These are phyloP conservation scores for Russula sp. DNA, from an alignment of 768 basidiomycete species.

Conservation along the genomic window DNA sequence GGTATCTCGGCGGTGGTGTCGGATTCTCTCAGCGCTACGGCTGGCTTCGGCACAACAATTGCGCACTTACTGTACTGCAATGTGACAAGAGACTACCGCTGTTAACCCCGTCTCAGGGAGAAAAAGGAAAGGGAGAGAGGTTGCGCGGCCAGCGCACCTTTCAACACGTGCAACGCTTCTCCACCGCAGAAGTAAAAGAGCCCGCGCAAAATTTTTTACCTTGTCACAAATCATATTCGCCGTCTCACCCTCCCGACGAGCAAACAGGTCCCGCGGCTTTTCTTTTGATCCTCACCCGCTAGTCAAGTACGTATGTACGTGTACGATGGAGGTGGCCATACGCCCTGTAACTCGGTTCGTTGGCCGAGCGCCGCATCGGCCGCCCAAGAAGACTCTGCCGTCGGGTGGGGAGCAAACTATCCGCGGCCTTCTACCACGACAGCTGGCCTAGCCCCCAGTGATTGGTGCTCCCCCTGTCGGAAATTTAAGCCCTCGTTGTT, in stretches of 20 bases:
- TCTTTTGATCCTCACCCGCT: constrained; percentile 14
- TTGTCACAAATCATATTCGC: constrained; percentile 9
- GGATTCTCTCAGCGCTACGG: background rate
- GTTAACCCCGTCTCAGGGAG: background rate
- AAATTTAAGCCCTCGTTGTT: background rate
- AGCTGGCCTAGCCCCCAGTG: background rate
- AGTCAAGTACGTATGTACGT: constrained; percentile 1
- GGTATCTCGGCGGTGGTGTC: background rate
- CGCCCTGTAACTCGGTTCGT: background rate
- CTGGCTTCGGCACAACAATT: background rate
- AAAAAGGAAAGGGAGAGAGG: background rate
- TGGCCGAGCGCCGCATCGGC: constrained; percentile 3
- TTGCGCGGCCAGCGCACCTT: background rate
- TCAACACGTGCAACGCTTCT: background rate
- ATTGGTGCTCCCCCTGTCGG: background rate
- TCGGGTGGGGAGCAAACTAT: background rate
- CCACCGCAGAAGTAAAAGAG: constrained; percentile 2
- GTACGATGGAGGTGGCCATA: background rate
- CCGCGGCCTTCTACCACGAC: background rate
- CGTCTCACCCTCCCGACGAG: constrained; percentile 7
- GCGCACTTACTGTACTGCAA: background rate
- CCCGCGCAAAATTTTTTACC: background rate
- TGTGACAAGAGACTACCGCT: background rate
- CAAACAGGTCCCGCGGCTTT: background rate
- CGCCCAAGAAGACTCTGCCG: constrained; percentile 4